phyloP scores from a whole-genome alignment of 305 asterid genomes.

The Andrographis paniculata region DNA sequence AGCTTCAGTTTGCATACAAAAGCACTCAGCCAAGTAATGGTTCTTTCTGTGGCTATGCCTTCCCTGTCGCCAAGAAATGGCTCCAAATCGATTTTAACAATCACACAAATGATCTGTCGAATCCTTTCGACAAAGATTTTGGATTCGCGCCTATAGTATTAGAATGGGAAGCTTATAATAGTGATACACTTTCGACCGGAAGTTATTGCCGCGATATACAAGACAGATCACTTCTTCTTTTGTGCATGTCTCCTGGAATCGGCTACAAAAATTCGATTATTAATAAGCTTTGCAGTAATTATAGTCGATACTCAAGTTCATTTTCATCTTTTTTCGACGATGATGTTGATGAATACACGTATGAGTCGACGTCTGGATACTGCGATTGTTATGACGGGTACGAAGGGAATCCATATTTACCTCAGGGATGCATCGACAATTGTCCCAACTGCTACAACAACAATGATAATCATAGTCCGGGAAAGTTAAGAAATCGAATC shows the following conservation, averaged over 20 bases:
- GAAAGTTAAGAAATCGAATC: too few relatives aligned
- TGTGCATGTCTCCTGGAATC: too few relatives aligned
- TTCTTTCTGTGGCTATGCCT: constrained; percentile 23
- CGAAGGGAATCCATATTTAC: constrained; percentile 27
- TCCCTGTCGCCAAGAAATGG: constrained; percentile 26
- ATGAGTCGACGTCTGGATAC: neutral
- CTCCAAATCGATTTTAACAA: constrained; percentile 9
- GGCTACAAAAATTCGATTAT: too few relatives aligned
- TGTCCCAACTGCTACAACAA: too few relatives aligned
- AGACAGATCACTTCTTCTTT: too few relatives aligned
- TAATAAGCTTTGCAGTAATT: too few relatives aligned
- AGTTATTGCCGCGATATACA: neutral
- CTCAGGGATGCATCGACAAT: neutral
- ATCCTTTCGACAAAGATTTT: constrained; percentile 24
- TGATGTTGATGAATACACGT: neutral
- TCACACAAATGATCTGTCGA: constrained; percentile 11
- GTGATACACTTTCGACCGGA: neutral
- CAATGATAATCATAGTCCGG: too few relatives aligned
- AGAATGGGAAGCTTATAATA: constrained; percentile 4
- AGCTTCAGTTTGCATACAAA: constrained; percentile 13
- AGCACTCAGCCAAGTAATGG: neutral
- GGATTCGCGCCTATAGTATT: constrained; percentile 22
- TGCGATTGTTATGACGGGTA: constrained; percentile 6
- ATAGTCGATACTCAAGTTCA: too few relatives aligned
- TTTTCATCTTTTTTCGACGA: too few relatives aligned